Percentiles rank a stretch among this genome's conserved stretches.
Evolutionary conservation across 75 land plant species (phyloP).

Genomic region (Pseudotsuga menziesii): DNA sequence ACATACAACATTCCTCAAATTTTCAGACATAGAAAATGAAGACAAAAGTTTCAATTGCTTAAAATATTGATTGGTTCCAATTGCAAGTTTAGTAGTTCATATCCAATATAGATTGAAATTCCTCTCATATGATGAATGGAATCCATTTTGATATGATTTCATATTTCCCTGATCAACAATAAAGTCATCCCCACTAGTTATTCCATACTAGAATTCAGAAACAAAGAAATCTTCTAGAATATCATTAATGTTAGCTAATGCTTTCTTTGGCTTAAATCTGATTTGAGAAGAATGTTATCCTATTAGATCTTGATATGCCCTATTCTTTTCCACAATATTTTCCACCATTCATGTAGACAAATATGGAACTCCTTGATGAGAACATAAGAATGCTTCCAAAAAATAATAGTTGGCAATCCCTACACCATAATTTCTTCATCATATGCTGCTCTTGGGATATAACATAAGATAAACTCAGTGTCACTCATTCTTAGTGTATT

Average conservation of each 20-base stretch:
- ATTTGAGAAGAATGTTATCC: constrained; percentile 78
- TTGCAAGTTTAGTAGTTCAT: constrained; percentile 74
- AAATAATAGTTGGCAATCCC: constrained; percentile 73
- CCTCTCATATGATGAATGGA: constrained; percentile 8
- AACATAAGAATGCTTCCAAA: constrained; percentile 80
- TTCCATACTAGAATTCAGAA: not conserved
- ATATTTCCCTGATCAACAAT: not conserved
- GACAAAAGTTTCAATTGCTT: constrained; percentile 1
- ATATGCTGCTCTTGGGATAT: constrained; percentile 96
- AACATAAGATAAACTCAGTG: constrained; percentile 83
- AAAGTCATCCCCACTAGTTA: not conserved
- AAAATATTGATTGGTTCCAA: constrained; percentile 53
- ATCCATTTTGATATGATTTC: not conserved
- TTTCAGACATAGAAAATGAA: not conserved
- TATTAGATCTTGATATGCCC: constrained; percentile 68
- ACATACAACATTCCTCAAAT: not conserved
- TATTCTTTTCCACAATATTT: constrained; percentile 79
- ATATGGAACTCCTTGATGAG: constrained; percentile 62
- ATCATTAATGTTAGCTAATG: not conserved
- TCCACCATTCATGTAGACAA: constrained; percentile 77
- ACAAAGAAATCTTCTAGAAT: not conserved
- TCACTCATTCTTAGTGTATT: constrained; percentile 46
- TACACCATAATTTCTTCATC: constrained; percentile 99
- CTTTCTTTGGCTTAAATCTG: constrained; percentile 30
- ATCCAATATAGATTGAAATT: constrained; percentile 49